Base-by-base conservation (phyloP, 1,284 basidiomycete species). In the Ustilago nuda region DNA sequence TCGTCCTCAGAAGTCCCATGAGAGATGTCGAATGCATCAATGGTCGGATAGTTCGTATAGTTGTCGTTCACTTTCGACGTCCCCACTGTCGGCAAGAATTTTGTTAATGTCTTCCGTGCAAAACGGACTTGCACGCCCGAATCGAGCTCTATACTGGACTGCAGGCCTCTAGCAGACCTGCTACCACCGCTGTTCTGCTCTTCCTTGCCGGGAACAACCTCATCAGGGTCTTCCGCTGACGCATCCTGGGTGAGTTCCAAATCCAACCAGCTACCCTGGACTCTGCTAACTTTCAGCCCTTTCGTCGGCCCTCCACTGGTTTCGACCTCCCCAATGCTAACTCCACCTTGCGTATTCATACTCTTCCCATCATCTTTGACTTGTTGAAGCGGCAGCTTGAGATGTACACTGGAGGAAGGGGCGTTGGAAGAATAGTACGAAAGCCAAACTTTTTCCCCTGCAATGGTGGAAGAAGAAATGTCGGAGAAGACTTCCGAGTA, bases 391-490 rank as follows among this genome's bases (percentile, higher is more conserved):
- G 64, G 53, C 23, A 82, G 39, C 32, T 67, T 75, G 45, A 71
- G 46, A 39, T 82, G 80, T 2, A 82, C 68, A 35, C 65, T 69
- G 12, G 66, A 71, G 2, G 61, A 69, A 11, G 79, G 80, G 2
- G 73, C 73, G 41, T 82, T 82, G 43, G 62, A 56, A 12, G 74
- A 32, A 86, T 93, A 93, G 84, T 90, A 91, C 0, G 92, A 92
- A 3, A 92, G 85, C 92, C 92, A 93, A 78, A 91, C 89, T 52
- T 88, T 88, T 67, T 93, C 92, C 3, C 84, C 86, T 0, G 90
- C 88, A 5, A 91, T 86, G 4, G 88, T 61, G 8, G 89, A 91
- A 23, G 88, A 87, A 1, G 75, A 66, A 2, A 92, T 89, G 72
- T 93, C 92, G 19, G 88, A 85, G 27, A 92, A 86, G 3, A 92